These are phyloP conservation scores for Termitomyces sp. DNA, from an alignment of 768 basidiomycete species.

Conservation along the genomic window DNA sequence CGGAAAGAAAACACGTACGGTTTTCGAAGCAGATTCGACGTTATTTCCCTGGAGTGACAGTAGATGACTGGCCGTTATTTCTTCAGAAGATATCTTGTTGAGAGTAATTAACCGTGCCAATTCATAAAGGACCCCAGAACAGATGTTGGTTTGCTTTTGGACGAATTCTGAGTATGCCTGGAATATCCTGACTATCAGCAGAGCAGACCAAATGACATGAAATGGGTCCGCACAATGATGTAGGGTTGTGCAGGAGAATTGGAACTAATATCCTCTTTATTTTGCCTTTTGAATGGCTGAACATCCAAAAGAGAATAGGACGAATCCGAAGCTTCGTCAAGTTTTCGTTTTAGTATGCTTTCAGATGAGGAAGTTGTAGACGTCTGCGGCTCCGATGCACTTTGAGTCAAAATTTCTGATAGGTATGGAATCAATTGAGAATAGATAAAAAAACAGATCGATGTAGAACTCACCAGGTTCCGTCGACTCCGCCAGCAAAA, in stretches of 20 bases:
- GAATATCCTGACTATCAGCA: neutral
- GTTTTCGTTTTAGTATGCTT: conserved; percentile 26
- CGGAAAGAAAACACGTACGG: conserved; percentile 11
- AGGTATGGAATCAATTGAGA: neutral
- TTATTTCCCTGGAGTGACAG: conserved; percentile 25
- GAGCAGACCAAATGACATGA: neutral
- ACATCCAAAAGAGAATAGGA: neutral
- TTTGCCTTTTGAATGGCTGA: conserved; percentile 6
- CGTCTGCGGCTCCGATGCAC: conserved; percentile 10
- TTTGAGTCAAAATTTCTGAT: conserved; percentile 2
- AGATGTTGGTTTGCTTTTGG: conserved; percentile 15
- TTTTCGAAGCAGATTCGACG: conserved; percentile 21
- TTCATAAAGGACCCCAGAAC: conserved; percentile 45
- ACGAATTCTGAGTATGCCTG: conserved; percentile 12
- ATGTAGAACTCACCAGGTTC: neutral
- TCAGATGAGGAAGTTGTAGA: conserved; percentile 15
- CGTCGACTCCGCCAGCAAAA: neutral
- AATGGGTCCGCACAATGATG: conserved; percentile 14
- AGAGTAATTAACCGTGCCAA: conserved; percentile 36
- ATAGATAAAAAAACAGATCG: neutral
- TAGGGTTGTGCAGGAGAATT: conserved; percentile 7
- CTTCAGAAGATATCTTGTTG: conserved; percentile 17
- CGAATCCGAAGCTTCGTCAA: conserved; percentile 1
- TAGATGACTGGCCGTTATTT: conserved; percentile 23
- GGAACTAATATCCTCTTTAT: neutral